Base-by-base conservation (phyloP, 495 filamentous ascomycete genomes). In the Articulospora tetracladia region DNA sequence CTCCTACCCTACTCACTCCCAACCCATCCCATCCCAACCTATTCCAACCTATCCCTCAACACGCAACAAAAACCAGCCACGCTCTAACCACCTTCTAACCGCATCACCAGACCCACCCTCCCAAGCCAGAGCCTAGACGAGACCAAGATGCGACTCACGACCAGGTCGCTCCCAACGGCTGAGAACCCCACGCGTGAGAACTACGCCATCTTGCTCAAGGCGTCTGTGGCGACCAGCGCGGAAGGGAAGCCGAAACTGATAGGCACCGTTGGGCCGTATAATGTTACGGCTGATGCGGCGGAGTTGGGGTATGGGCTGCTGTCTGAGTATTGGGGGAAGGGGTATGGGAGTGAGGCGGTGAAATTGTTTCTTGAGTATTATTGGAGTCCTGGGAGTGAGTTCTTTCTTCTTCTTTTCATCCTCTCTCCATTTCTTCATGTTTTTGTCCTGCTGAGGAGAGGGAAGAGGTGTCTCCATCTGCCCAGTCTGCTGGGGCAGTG, bases 261-360 rank as follows among this genome's bases (percentile, higher is more conserved):
- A 12, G 62, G 58, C 1, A 19, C 25, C 6, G 44, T 65, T 13
- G 62, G 58, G 3, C 49, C 23, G n/a, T 19, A 19, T 7, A 47
- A 23, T 6, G 44, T 23, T 7, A 46, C 23, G 1, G 8, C 34
- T 4, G 36, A 56, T 13, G 23, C 39, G 6, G 28, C 47, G 4
- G 53, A 62, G 20, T 1, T 62, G 13, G 62, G 56, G 22, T 64
- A 64, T 44, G 39, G 27, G 20, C 8, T 64, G 22, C 44, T 52
- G 52, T 44, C 51, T 27, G 57, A 60, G 1, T 64, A 41, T 47
- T 60, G 62, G 57, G 57, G 57, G n/a, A 56, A 60, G 20, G 57
- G 62, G n/a, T 64, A 60, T 48, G 52, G 47, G 57, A 39, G 51
- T 6, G 62, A 64, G 23, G 62, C 62, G 11, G 24, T 64, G 19